Evolutionary conservation across 768 basidiomycete genomes (phyloP).

Genomic region (Fomitopsis serialis): DNA sequence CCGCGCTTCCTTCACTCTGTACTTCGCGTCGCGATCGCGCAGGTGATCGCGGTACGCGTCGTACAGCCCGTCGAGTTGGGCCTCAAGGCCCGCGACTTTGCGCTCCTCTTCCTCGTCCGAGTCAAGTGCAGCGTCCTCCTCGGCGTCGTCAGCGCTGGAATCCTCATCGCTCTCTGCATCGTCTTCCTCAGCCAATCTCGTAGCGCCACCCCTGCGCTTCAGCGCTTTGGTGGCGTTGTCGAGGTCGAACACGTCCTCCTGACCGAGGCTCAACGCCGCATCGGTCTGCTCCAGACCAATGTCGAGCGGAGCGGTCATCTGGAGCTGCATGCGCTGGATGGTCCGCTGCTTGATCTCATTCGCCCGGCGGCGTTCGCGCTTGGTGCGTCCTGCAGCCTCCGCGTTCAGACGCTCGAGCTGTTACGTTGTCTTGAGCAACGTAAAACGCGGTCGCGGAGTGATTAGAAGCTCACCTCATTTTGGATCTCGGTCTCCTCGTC

Average conservation of each 20-base stretch:
- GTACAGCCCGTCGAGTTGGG: slow-evolving; percentile 86
- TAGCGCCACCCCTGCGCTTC: slow-evolving; percentile 33
- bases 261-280: slow-evolving; percentile 61
- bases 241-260: slow-evolving; percentile 88
- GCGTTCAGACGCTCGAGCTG: slow-evolving; percentile 82
- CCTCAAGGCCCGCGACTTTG: slow-evolving; percentile 63
- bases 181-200: slow-evolving; percentile 34
- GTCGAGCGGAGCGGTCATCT: slow-evolving; percentile 97
- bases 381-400: slow-evolving; percentile 66
- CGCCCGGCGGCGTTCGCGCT: slow-evolving; percentile 75
- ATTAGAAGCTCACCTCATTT: slow-evolving; percentile 59
- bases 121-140: slow-evolving; percentile 36
- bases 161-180: slow-evolving; percentile 35
- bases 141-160: slow-evolving; percentile 32
- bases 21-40: slow-evolving; percentile 83
- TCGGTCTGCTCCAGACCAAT: slow-evolving; percentile 88
- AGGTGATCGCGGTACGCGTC: slow-evolving; percentile 78
- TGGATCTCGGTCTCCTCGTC: slow-evolving; percentile 89
- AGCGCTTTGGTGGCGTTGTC: slow-evolving; percentile 48
- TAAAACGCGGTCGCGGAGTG: slow-evolving; percentile 1
- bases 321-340: slow-evolving; percentile 91
- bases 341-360: slow-evolving; percentile 88
- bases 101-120: slow-evolving; percentile 67
- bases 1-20: slow-evolving; percentile 74
- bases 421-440: background rate